A percentile compares a stretch with the other conserved stretches of the same genome.
Conservation (phyloP, 352 stramenopile species). For the Phytophthora pini region DNA sequence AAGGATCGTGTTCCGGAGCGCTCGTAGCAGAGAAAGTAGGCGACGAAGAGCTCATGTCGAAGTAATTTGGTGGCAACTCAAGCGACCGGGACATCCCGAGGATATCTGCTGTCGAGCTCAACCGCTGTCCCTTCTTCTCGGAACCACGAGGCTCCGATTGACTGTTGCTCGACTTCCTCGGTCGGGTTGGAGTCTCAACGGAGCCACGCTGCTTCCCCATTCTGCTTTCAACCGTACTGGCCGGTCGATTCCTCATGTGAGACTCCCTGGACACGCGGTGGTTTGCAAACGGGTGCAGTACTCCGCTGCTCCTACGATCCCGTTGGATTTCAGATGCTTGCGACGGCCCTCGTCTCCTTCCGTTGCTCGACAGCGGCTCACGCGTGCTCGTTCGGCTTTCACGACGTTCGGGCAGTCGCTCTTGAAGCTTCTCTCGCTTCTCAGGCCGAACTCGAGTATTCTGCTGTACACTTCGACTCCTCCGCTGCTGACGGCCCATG, state of each 20-base stretch:
- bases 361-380: slow-evolving; percentile 9
- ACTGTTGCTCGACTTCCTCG: slow-evolving; percentile 12
- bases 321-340: slow-evolving; percentile 5
- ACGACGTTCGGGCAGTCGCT: neutral
- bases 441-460: neutral
- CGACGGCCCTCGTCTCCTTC: slow-evolving; percentile 18
- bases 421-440: slow-evolving; percentile 28
- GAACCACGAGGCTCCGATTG: slow-evolving; percentile 12
- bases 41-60: slow-evolving; percentile 32
- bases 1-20: slow-evolving; percentile 8
- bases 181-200: slow-evolving; percentile 14
- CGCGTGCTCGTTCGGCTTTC: slow-evolving; percentile 7
- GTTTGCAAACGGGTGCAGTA: slow-evolving; percentile 26
- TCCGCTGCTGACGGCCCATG: slow-evolving; percentile 7
- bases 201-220: slow-evolving; percentile 14
- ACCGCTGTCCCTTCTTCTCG: slow-evolving; percentile 28
- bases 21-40: slow-evolving; percentile 14
- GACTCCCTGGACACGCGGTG: slow-evolving; percentile 24
- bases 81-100: slow-evolving; percentile 30
- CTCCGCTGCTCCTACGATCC: slow-evolving; percentile 15
- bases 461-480: slow-evolving; percentile 2
- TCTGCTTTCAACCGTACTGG: slow-evolving; percentile 10
- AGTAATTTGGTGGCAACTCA: slow-evolving; percentile 33
- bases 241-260: slow-evolving; percentile 11
- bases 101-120: slow-evolving; percentile 38